Base-by-base conservation (phyloP, 2,329 filamentous ascomycete species). In the Thelonectria olida region DNA sequence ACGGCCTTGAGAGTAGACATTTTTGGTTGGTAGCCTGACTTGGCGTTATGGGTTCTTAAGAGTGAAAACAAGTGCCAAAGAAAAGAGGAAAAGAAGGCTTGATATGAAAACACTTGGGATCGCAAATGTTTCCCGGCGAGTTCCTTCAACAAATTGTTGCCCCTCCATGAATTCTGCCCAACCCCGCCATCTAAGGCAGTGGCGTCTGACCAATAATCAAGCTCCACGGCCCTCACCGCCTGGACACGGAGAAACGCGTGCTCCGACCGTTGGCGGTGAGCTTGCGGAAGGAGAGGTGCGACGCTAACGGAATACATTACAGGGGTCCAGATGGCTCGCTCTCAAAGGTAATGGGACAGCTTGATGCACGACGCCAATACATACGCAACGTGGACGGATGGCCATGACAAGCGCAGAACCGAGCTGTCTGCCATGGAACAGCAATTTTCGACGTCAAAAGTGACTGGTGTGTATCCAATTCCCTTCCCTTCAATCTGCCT, bases 1-100 rank as follows among this genome's bases (percentile, higher is more conserved):
- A 96, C 92, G 10, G 92, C 92, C 79, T 94, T 85, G 47, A 96
- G 87, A 22, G 79, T 79, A n/a, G 84, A 82, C 85, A 86, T 86
- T 17, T 47, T 65, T n/a, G n/a, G n/a, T n/a, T n/a, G n/a, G n/a
- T n/a, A n/a, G 25, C 17, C 6, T 7, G 47, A 13, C n/a, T 38
- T 4, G n/a, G 27, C 23, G 39, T 10, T 2, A 2, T 59, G 15
- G 38, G 13, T 15, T 3, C 12, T 31, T 8, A n/a, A 54, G 28
- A 45, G 8, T 34, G 13, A 44, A 13, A 10, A 19, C 2, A 23
- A 7, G n/a, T n/a, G n/a, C n/a, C 10, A 19, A 34, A 47, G 10
- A 4, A 20, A 19, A 28, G 17, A 15, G 15, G 20, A 28, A 31
- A 44, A 27, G 13, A 45, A 31, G 7, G 15, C 31, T 15, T 34